Conservation (phyloP, 495 filamentous ascomycete species). For the Penicillium nucicola region DNA sequence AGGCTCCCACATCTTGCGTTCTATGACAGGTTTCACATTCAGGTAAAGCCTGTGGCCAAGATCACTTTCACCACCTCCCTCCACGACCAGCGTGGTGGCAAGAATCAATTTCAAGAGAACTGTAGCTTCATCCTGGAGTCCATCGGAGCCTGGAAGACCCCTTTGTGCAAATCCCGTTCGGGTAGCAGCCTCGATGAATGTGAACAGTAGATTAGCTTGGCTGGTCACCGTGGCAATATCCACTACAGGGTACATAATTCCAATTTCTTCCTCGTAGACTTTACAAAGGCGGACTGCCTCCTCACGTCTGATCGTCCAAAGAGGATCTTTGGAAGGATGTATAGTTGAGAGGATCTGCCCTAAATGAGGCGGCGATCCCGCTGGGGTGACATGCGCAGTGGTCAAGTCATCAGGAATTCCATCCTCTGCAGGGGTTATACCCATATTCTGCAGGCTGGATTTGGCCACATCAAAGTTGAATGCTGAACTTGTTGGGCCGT, state of each 20-base stretch:
- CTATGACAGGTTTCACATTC: slow-evolving; percentile 63
- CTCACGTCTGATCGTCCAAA: slow-evolving; percentile 68
- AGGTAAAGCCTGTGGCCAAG: slow-evolving; percentile 67
- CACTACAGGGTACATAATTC: slow-evolving; percentile 81
- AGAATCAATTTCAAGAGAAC: slow-evolving; percentile 75
- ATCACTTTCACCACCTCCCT: slow-evolving; percentile 72
- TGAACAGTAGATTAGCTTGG: slow-evolving; percentile 63
- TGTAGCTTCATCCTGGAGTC: slow-evolving; percentile 65
- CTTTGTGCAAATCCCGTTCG: slow-evolving; percentile 55
- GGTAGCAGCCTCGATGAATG: slow-evolving; percentile 66
- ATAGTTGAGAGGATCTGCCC: slow-evolving; percentile 32
- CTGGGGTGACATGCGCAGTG: slow-evolving; percentile 48
- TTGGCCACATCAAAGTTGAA: slow-evolving; percentile 87
- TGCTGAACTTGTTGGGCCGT: slow-evolving; percentile 80
- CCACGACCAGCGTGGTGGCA: slow-evolving; percentile 68
- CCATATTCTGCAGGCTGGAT: slow-evolving; percentile 85
- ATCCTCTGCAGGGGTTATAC: slow-evolving; percentile 59
- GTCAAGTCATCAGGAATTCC: slow-evolving; percentile 55
- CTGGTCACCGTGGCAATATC: slow-evolving; percentile 63
- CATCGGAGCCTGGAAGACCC: slow-evolving; percentile 55
- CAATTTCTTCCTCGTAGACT: slow-evolving; percentile 80
- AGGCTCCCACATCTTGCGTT: slow-evolving; percentile 64
- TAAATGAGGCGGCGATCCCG: slow-evolving; percentile 48
- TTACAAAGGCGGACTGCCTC: slow-evolving; percentile 69
- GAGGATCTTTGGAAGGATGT: slow-evolving; percentile 61